These are phyloP conservation scores for Ceratobasidium sp. DNA, from an alignment of 1,284 basidiomycete genomes.

Conservation along the genomic window DNA sequence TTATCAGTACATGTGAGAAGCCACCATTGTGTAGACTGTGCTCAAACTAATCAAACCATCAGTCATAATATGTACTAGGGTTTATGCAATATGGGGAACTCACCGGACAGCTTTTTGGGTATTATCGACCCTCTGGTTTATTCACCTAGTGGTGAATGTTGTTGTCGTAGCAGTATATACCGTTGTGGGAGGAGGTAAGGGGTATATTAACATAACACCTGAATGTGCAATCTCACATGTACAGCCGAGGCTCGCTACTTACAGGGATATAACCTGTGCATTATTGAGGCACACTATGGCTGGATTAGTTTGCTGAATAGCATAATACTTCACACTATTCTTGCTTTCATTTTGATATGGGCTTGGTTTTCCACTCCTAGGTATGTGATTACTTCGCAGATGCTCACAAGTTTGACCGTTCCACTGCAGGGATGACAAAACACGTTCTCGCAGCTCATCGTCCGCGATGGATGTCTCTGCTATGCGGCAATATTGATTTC, in stretches of 20 bases:
- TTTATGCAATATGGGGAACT: slow-evolving; percentile 2
- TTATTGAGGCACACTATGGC: neutral
- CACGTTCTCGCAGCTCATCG: neutral
- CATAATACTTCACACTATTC: neutral
- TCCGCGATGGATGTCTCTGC: slow-evolving; percentile 3
- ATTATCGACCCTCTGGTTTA: neutral
- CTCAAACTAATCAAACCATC: too few relatives aligned
- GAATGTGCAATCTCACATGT: too few relatives aligned
- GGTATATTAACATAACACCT: too few relatives aligned
- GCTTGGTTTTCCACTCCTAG: slow-evolving; percentile 11
- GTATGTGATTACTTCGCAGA: neutral
- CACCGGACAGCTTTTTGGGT: slow-evolving; percentile 16
- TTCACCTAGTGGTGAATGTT: neutral
- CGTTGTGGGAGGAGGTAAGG: too few relatives aligned
- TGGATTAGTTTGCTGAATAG: neutral
- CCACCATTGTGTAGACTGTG: neutral
- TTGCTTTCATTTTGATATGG: neutral
- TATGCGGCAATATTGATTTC: neutral
- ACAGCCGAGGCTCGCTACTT: neutral
- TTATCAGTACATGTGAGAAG: neutral
- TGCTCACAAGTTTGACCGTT: neutral
- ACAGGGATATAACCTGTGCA: neutral
- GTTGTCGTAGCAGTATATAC: neutral
- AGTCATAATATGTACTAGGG: slow-evolving; percentile 12
- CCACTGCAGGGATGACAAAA: neutral